Percentiles rank a stretch among this genome's conserved stretches.
phyloP scores from a whole-genome alignment of 805 yeast genomes.

The Yamadazyma scolyti region DNA sequence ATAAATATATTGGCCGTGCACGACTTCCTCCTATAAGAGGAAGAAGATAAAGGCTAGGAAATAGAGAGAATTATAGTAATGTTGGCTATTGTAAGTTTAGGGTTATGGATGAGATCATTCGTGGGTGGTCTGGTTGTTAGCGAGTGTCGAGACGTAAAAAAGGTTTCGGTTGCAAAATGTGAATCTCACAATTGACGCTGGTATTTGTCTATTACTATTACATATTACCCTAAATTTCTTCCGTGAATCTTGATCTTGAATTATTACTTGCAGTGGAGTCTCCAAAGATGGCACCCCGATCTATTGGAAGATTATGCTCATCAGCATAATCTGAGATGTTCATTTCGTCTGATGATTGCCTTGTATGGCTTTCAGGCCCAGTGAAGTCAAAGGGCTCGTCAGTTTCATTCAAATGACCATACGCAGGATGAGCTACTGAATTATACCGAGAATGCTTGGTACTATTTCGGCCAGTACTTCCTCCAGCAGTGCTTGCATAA shows the following conservation, averaged over 20 bases:
- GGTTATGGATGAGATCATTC: too few relatives aligned
- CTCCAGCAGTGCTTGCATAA: conserved; percentile 8
- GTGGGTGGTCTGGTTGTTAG: too few relatives aligned
- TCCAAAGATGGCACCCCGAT: conserved; percentile 8
- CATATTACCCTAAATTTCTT: too few relatives aligned
- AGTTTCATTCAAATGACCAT: conserved; percentile 8
- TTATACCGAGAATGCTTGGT: conserved; percentile 23
- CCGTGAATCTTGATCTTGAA: conserved; percentile 17
- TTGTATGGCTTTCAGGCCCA: conserved; percentile 2
- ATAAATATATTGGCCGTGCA: not conserved
- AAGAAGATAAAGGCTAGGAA: too few relatives aligned
- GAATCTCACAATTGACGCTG: too few relatives aligned
- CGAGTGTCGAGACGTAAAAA: too few relatives aligned
- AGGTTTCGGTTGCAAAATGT: too few relatives aligned
- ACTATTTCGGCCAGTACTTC: conserved; percentile 10
- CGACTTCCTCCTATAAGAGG: not conserved
- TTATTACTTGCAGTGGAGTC: conserved; percentile 15
- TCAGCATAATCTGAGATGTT: conserved; percentile 11
- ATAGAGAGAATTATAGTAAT: too few relatives aligned
- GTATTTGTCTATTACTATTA: too few relatives aligned
- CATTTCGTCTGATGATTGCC: conserved; percentile 10
- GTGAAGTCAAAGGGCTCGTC: conserved; percentile 6
- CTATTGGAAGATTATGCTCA: conserved; percentile 1
- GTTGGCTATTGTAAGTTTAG: too few relatives aligned
- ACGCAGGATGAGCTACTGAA: conserved; percentile 17